phyloP scores from a whole-genome alignment of 208 protist species.

The Blastocrithidia nonstop region DNA sequence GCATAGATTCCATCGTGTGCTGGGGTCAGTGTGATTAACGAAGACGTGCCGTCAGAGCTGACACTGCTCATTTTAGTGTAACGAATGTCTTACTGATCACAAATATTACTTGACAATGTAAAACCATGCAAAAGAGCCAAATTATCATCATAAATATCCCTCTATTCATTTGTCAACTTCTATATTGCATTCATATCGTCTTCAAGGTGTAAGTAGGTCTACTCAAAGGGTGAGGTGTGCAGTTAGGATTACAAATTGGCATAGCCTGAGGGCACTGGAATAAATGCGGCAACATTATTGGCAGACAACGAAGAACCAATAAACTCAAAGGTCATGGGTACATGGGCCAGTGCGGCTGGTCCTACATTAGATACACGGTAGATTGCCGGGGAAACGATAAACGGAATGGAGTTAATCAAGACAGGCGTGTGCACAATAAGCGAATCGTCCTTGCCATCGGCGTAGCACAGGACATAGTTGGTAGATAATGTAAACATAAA shows the following conservation, averaged over 20 bases:
- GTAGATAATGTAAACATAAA: constrained; percentile 24
- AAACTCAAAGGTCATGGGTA: constrained; percentile 33
- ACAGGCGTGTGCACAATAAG: constrained; percentile 5
- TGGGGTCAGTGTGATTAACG: constrained; percentile 33
- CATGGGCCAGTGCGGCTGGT: constrained; percentile 15
- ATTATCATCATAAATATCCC: too few relatives aligned
- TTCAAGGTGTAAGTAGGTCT: too few relatives aligned
- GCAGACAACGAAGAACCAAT: constrained; percentile 21
- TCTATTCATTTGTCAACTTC: too few relatives aligned
- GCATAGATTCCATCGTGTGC: constrained; percentile 25
- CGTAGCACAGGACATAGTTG: constrained; percentile 68
- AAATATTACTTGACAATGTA: too few relatives aligned
- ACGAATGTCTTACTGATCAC: constrained; percentile 6
- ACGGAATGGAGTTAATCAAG: constrained; percentile 27
- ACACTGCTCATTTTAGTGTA: constrained; percentile 21
- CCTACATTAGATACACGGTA: constrained; percentile 26
- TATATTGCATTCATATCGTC: too few relatives aligned
- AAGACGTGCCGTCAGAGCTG: constrained; percentile 18
- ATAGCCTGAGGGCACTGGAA: constrained; percentile 13
- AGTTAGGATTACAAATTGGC: too few relatives aligned
- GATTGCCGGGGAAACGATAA: constrained; percentile 35
- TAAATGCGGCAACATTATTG: constrained; percentile 40
- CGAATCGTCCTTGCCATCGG: constrained; percentile 1
- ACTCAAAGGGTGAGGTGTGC: background rate
- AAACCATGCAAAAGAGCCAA: too few relatives aligned